phyloP scores from a whole-genome alignment of 2,329 filamentous ascomycete genomes.

The Venturia effusa region DNA sequence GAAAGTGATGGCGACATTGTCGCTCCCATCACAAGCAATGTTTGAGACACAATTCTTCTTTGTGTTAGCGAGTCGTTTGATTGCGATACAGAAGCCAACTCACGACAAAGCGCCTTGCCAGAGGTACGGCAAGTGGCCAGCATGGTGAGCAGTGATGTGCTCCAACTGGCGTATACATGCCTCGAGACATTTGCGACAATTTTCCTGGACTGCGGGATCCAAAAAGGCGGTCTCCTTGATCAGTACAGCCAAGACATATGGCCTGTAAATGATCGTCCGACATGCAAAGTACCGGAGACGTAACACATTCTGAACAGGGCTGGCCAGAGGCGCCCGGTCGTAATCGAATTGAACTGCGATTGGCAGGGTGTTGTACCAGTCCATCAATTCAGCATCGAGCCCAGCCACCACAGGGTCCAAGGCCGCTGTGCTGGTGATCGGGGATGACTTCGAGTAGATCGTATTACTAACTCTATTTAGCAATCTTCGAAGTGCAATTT shows the following conservation, averaged over 20 bases:
- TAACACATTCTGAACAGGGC: conserved; percentile 69
- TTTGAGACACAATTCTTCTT: conserved; percentile 68
- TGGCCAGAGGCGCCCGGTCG: conserved; percentile 48
- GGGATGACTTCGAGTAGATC: conserved; percentile 63
- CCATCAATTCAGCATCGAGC: conserved; percentile 69
- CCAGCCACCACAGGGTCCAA: conserved; percentile 70
- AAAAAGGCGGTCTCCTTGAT: conserved; percentile 64
- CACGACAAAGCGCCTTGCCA: conserved; percentile 66
- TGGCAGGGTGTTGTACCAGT: conserved; percentile 76
- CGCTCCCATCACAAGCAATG: conserved; percentile 71
- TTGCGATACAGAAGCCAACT: conserved; percentile 14
- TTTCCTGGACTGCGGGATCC: conserved; percentile 63
- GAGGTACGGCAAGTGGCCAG: conserved; percentile 73
- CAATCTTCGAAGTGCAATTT: conserved; percentile 67
- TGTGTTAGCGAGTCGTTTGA: conserved; percentile 10
- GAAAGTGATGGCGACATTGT: conserved; percentile 68
- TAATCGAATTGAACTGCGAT: conserved; percentile 64
- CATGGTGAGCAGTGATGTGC: conserved; percentile 67
- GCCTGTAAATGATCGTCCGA: conserved; percentile 75
- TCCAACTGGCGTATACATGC: conserved; percentile 71
- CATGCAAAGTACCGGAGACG: conserved; percentile 75
- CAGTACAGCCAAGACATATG: conserved; percentile 69
- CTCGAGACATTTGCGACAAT: conserved; percentile 71
- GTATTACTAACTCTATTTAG: conserved; percentile 71
- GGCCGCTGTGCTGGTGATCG: conserved; percentile 51